These are phyloP conservation scores for Oenanthe javanica DNA, from an alignment of 140 eudicot genomes.

Conservation along the genomic window DNA sequence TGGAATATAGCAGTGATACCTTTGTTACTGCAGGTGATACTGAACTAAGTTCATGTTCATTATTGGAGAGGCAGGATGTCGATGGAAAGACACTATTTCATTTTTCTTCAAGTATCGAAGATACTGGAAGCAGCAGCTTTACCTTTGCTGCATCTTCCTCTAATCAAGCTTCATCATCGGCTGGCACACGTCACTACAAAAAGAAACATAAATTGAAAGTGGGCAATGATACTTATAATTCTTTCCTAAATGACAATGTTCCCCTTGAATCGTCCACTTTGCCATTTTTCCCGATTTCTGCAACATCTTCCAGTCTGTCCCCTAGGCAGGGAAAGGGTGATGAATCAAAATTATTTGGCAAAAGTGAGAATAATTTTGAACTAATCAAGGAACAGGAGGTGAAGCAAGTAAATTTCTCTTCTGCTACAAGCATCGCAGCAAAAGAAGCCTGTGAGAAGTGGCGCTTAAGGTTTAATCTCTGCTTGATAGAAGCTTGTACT, in stretches of 20 bases:
- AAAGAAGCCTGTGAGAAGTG: slow-evolving; percentile 90
- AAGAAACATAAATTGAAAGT: slow-evolving; percentile 61
- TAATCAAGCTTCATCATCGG: slow-evolving; percentile 35
- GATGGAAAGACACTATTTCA: slow-evolving; percentile 32
- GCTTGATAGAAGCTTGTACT: not conserved
- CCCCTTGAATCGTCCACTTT: slow-evolving; percentile 34
- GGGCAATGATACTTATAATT: slow-evolving; percentile 42
- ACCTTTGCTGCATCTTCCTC: slow-evolving; percentile 71
- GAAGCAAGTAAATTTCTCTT: slow-evolving; percentile 30
- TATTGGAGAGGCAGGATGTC: slow-evolving; percentile 38
- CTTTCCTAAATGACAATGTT: slow-evolving; percentile 27
- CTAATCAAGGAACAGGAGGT: slow-evolving; percentile 31
- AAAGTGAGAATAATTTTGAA: slow-evolving; percentile 24
- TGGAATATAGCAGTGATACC: slow-evolving; percentile 52
- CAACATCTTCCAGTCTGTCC: slow-evolving; percentile 32
- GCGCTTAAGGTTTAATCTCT: slow-evolving; percentile 67
- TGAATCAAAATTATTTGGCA: slow-evolving; percentile 24
- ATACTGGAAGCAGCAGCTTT: slow-evolving; percentile 41
- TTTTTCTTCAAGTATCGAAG: slow-evolving; percentile 43
- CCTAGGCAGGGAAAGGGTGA: slow-evolving; percentile 30
- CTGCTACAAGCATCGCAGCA: slow-evolving; percentile 53
- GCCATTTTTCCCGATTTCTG: slow-evolving; percentile 35
- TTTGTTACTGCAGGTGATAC: slow-evolving; percentile 49
- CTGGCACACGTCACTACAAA: slow-evolving; percentile 44
- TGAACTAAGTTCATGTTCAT: slow-evolving; percentile 55